A percentile compares a stretch with the other conserved stretches of the same genome.
Conservation (phyloP, 2,329 filamentous ascomycete species). For the Pyrenochaeta sp. region DNA sequence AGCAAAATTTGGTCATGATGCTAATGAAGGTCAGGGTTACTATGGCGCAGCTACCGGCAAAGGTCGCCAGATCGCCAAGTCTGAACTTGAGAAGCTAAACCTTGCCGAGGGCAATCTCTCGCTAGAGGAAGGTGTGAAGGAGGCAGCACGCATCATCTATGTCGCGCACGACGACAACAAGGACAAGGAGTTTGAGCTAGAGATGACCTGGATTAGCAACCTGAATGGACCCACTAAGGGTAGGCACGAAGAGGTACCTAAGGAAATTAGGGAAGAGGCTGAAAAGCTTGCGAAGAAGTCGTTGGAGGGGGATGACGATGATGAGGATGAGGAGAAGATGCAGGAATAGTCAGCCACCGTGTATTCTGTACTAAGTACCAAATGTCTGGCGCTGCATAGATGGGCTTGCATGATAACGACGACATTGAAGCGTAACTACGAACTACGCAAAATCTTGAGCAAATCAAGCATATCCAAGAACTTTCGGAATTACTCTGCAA, state of each 20-base stretch:
- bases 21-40: constrained; percentile 70
- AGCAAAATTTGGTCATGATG: background rate
- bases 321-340: constrained; percentile 89
- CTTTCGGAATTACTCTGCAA: background rate
- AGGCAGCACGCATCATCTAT: constrained; percentile 96
- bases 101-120: constrained; percentile 79
- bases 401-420: constrained; percentile 36
- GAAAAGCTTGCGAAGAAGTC: constrained; percentile 91
- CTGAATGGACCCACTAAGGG: constrained; percentile 89
- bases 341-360: constrained; percentile 70
- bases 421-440: constrained; percentile 26
- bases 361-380: constrained; percentile 27
- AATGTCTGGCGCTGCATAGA: constrained; percentile 34
- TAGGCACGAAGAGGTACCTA: constrained; percentile 90
- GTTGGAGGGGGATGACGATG: constrained; percentile 83
- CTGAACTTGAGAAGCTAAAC: constrained; percentile 97
- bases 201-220: constrained; percentile 98
- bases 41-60: constrained; percentile 98
- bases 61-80: constrained; percentile 94
- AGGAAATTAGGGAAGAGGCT: constrained; percentile 88
- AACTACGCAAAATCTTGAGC: constrained; percentile 11
- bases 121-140: constrained; percentile 88
- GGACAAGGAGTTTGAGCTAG: constrained; percentile 99
- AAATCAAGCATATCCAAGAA: background rate
- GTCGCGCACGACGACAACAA: constrained; percentile 98